A percentile compares a stretch with the other conserved stretches of the same genome.
These are phyloP conservation scores for Phaeotremella skinneri DNA, from an alignment of 768 basidiomycete species.

Conservation along the genomic window DNA sequence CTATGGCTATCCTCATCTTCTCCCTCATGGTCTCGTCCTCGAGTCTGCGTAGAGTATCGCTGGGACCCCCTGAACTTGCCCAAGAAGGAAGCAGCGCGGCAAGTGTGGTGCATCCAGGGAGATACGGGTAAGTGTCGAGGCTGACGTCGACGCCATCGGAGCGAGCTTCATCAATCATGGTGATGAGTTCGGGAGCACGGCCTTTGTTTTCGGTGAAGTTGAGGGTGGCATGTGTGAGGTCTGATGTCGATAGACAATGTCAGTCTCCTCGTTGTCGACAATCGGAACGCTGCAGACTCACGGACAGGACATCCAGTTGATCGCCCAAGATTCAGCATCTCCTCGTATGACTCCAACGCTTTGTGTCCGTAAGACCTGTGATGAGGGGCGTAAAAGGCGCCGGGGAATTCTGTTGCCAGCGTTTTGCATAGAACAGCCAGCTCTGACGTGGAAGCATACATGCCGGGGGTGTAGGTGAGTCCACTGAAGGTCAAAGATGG, in stretches of 20 bases:
- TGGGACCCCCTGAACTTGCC: slow-evolving; percentile 43
- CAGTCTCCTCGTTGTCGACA: too few relatives aligned
- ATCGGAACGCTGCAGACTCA: slow-evolving; percentile 16
- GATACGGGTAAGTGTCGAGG: slow-evolving; percentile 49
- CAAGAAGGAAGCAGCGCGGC: slow-evolving; percentile 44
- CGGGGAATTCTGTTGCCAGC: slow-evolving; percentile 34
- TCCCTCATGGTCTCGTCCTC: slow-evolving; percentile 28
- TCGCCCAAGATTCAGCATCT: slow-evolving; percentile 43
- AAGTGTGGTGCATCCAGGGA: slow-evolving; percentile 47
- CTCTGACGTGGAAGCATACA: slow-evolving; percentile 49
- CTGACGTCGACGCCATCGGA: slow-evolving; percentile 37
- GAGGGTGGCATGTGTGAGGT: slow-evolving; percentile 50
- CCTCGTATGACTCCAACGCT: slow-evolving; percentile 40
- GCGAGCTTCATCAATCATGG: slow-evolving; percentile 35
- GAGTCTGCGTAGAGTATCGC: slow-evolving; percentile 36
- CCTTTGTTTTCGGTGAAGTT: slow-evolving; percentile 47
- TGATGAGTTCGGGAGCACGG: slow-evolving; percentile 36
- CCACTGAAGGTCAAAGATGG: slow-evolving; percentile 21
- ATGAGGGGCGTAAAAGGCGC: slow-evolving; percentile 48
- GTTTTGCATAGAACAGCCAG: slow-evolving; percentile 33
- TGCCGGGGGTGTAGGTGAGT: slow-evolving; percentile 49
- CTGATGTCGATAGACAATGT: slow-evolving; percentile 19
- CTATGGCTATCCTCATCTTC: slow-evolving; percentile 40
- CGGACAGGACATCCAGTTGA: slow-evolving; percentile 44
- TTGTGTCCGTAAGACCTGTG: slow-evolving; percentile 44